These are phyloP conservation scores for Lichtheimia ramosa DNA, from an alignment of 371 early-diverging fungal species.

Conservation along the genomic window DNA sequence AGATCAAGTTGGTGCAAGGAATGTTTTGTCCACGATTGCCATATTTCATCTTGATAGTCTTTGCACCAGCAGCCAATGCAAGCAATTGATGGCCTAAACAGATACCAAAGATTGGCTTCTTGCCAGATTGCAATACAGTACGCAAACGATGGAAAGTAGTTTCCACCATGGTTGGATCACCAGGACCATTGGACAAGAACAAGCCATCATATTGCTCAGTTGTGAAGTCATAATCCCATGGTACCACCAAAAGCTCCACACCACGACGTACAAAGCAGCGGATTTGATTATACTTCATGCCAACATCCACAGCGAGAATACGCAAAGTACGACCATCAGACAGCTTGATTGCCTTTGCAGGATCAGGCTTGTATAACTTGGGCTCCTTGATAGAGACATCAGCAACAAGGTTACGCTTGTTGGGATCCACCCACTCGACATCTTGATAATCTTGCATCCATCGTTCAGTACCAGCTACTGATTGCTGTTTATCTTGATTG, in stretches of 20 bases:
- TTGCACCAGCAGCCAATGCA: conserved; percentile 91
- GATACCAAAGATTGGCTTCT: conserved; percentile 96
- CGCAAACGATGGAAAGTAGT: conserved; percentile 73
- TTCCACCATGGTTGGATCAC: conserved; percentile 87
- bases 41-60: conserved; percentile 93
- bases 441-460: conserved; percentile 72
- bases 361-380: conserved; percentile 69
- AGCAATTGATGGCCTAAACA: conserved; percentile 96
- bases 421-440: conserved; percentile 91
- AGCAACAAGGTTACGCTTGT: conserved; percentile 87
- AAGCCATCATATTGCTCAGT: conserved; percentile 82
- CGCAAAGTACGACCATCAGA: conserved; percentile 78
- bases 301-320: conserved; percentile 92
- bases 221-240: conserved; percentile 92
- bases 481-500: neutral
- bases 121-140: conserved; percentile 59
- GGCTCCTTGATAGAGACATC: conserved; percentile 86
- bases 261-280: conserved; percentile 93
- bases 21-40: conserved; percentile 99
- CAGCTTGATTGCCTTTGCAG: conserved; percentile 58
- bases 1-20: conserved; percentile 93
- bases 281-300: conserved; percentile 98
- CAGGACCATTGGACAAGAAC: conserved; percentile 96
- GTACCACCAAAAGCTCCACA: conserved; percentile 91
- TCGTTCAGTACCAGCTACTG: conserved; percentile 39